A percentile compares a stretch with the other conserved stretches of the same genome.
phyloP scores from a whole-genome alignment of 495 filamentous ascomycete genomes.

The Podospora anserina region DNA sequence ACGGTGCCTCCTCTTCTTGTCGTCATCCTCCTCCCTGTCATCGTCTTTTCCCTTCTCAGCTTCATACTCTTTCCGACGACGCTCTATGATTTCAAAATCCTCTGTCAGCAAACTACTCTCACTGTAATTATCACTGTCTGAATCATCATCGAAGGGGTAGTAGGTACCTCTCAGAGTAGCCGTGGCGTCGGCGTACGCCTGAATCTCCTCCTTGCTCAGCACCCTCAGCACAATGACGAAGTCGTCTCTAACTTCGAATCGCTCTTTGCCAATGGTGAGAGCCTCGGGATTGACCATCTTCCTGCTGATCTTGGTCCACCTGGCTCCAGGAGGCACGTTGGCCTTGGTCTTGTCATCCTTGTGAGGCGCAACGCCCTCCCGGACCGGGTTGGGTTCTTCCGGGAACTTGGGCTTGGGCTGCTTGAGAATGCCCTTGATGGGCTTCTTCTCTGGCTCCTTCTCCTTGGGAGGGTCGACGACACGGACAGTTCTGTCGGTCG shows the following conservation, averaged over 20 bases:
- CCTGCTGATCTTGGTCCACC: slow-evolving; percentile 87
- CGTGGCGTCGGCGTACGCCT: slow-evolving; percentile 71
- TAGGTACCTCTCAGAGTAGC: slow-evolving; percentile 69
- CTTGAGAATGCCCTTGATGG: slow-evolving; percentile 57
- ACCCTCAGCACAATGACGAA: slow-evolving; percentile 84
- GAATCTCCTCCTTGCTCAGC: slow-evolving; percentile 75
- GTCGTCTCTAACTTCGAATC: slow-evolving; percentile 75
- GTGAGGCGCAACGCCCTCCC: slow-evolving; percentile 84
- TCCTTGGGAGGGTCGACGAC: slow-evolving; percentile 55
- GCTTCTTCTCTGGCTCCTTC: slow-evolving; percentile 39
- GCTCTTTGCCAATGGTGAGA: slow-evolving; percentile 69
- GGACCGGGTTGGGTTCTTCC: slow-evolving; percentile 70
- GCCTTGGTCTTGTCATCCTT: slow-evolving; percentile 74
- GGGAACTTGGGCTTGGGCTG: slow-evolving; percentile 71
- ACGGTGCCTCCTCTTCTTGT: slow-evolving; percentile 16
- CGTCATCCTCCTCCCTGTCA: slow-evolving; percentile 17
- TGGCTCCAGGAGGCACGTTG: slow-evolving; percentile 70
- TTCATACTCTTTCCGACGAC: slow-evolving; percentile 23
- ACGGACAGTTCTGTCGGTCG: slow-evolving; percentile 46
- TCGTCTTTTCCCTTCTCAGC: slow-evolving; percentile 7
- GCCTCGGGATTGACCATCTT: slow-evolving; percentile 80
- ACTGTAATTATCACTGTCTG: neutral
- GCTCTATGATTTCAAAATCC: slow-evolving; percentile 29
- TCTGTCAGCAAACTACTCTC: neutral
- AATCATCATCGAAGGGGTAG: slow-evolving; percentile 14